phyloP scores from a whole-genome alignment of 2,329 filamentous ascomycete genomes.

The Cercospora sp. region DNA sequence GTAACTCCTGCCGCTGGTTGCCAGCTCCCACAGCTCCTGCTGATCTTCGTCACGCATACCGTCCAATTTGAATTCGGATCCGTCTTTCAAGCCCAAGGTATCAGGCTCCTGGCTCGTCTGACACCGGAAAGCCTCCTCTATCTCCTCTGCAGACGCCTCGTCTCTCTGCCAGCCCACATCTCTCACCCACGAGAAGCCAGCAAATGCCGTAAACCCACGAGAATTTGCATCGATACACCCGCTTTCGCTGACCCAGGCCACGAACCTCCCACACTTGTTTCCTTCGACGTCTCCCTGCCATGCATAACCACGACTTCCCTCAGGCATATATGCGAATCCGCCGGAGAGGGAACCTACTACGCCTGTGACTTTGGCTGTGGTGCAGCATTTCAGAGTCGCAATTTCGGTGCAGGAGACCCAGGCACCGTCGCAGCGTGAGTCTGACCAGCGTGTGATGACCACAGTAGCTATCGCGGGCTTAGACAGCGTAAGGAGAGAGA shows the following conservation, averaged over 20 bases:
- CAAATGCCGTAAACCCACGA: background rate
- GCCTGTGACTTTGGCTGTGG: background rate
- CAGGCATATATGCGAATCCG: background rate
- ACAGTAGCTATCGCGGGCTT: background rate
- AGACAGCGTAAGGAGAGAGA: background rate
- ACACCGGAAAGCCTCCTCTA: background rate
- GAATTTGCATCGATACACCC: background rate
- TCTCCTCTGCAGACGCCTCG: background rate
- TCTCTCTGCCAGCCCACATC: background rate
- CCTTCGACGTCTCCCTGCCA: background rate
- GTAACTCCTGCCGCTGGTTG: background rate
- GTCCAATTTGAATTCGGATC: background rate
- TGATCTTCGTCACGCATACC: background rate
- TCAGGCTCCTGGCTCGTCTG: background rate
- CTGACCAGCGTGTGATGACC: background rate
- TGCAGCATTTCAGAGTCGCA: background rate
- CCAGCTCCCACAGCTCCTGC: background rate
- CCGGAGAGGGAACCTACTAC: background rate
- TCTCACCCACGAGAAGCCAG: background rate
- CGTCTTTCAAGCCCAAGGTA: background rate
- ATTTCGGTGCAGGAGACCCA: background rate
- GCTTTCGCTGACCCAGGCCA: background rate
- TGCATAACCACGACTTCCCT: background rate
- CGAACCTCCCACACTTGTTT: background rate
- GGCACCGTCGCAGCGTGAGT: background rate